phyloP scores from a whole-genome alignment of 1,139 yeast genomes.

The Casaregolazyma suthepensis region DNA sequence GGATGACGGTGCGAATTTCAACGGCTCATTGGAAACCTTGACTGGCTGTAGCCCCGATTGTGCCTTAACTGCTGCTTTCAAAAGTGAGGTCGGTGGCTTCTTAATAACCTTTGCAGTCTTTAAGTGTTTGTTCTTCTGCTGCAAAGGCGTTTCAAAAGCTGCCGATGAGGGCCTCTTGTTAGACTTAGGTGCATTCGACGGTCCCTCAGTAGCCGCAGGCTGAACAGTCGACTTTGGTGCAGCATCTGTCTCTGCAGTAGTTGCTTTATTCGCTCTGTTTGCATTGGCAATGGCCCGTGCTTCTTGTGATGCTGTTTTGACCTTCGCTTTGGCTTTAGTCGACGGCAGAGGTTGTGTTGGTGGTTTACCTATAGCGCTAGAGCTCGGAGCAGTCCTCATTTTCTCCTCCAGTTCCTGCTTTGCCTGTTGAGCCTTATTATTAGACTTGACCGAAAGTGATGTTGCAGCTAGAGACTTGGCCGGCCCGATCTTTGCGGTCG shows the following conservation, averaged over 20 bases:
- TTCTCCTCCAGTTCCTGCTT: slow-evolving; percentile 7
- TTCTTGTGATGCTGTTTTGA: neutral
- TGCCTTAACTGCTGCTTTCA: slow-evolving; percentile 30
- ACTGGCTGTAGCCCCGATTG: slow-evolving; percentile 26
- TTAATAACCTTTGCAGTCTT: neutral
- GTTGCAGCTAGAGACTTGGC: slow-evolving; percentile 13
- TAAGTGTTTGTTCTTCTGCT: slow-evolving; percentile 4
- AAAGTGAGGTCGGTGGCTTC: slow-evolving; percentile 19
- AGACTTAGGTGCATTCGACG: neutral
- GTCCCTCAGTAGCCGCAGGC: neutral
- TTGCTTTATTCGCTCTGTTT: neutral
- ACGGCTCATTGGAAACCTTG: slow-evolving; percentile 32
- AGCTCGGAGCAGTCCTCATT: neutral
- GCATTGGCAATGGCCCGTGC: neutral
- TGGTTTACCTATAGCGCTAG: neutral
- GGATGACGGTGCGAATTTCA: slow-evolving; percentile 27
- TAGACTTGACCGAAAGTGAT: slow-evolving; percentile 3
- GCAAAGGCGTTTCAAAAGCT: slow-evolving; percentile 14
- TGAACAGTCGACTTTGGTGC: neutral
- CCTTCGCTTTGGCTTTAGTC: neutral
- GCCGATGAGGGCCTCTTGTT: slow-evolving; percentile 8
- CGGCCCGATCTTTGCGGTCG: slow-evolving; percentile 14
- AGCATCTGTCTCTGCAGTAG: neutral
- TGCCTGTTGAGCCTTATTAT: slow-evolving; percentile 4
- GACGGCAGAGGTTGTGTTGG: neutral